Conservation (phyloP, 768 basidiomycete genomes). For the Panellus pusillus region DNA sequence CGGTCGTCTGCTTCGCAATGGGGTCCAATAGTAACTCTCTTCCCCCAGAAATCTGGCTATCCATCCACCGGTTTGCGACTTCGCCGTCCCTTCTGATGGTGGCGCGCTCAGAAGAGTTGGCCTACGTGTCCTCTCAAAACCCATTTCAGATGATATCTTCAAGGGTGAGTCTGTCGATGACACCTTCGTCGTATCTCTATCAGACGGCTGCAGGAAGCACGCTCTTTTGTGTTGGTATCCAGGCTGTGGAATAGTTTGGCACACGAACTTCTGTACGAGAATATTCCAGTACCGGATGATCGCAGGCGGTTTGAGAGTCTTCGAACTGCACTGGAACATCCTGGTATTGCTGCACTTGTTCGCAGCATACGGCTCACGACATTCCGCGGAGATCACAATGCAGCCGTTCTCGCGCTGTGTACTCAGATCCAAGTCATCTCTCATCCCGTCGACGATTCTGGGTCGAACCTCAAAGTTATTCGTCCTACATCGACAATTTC, state of each 20-base stretch:
- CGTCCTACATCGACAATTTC: too few relatives aligned
- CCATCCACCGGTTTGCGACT: constrained; percentile 12
- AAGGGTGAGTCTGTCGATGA: too few relatives aligned
- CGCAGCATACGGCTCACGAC: constrained; percentile 11
- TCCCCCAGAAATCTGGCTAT: constrained; percentile 17
- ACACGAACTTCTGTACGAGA: constrained; percentile 11
- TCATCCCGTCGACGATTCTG: background rate
- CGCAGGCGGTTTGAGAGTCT: background rate
- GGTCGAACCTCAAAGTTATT: too few relatives aligned
- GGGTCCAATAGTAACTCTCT: background rate
- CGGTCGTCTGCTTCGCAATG: too few relatives aligned
- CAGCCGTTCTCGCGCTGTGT: constrained; percentile 4
- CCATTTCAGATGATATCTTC: too few relatives aligned
- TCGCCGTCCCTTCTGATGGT: too few relatives aligned
- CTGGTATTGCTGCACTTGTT: background rate
- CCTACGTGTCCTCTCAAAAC: too few relatives aligned
- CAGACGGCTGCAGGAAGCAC: background rate
- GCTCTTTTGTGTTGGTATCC: constrained; percentile 9
- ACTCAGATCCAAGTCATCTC: constrained; percentile 2
- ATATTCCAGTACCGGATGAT: background rate
- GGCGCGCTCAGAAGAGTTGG: too few relatives aligned
- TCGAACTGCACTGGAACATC: background rate
- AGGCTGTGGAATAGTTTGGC: constrained; percentile 14
- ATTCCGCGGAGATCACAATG: constrained; percentile 6
- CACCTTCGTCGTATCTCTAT: too few relatives aligned